Base-by-base conservation (phyloP, 306 rosid genomes). In the Geum urbanum region DNA sequence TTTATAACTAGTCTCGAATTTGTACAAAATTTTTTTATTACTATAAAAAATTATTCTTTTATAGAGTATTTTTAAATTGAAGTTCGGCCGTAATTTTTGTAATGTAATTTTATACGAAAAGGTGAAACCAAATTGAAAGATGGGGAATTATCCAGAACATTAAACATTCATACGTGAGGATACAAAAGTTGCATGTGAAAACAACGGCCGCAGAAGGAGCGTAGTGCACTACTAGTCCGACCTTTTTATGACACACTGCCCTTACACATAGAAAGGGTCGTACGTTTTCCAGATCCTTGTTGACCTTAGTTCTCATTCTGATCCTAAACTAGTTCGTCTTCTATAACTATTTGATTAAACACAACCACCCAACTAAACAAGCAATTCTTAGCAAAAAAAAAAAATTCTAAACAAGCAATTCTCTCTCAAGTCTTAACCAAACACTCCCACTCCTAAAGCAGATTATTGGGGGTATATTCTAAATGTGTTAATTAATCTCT, bases 111-210 rank as follows among this genome's bases (percentile, higher is more conserved):
- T 27, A 27, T 27, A 27, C 1, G 2, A 27, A 2, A 27, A 27
- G 32, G 32, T 27, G 32, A 27, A 27, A 27, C 32, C 32, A 27
- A 27, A 27, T 27, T 27, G 32, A 27, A 27, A 27, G 32, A 27
- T 27, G 32, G 32, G 32, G 9, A 43, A 43, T 6, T 43, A 15
- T 39, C 41, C 11, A 7, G 72, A 55, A 55, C 61, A 55, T 2
- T 0, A 18, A 3, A 4, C n/a, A n/a, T n/a, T n/a, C n/a, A n/a
- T 1, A 19, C 14, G 5, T 19, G 8, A 5, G 49, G 54, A 8
- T n/a, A n/a, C 63, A 41, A 40, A 53, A 53, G 63, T 69, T 19
- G 20, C 65, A 56, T 55, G 66, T 70, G 66, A 44, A 70, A 70
- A 24, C 55, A 44, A 47, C 15, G 35, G 66, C 74, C 55, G 66